Base-by-base conservation (phyloP, 257 asterid species). In the Rauvolfia tetraphylla region DNA sequence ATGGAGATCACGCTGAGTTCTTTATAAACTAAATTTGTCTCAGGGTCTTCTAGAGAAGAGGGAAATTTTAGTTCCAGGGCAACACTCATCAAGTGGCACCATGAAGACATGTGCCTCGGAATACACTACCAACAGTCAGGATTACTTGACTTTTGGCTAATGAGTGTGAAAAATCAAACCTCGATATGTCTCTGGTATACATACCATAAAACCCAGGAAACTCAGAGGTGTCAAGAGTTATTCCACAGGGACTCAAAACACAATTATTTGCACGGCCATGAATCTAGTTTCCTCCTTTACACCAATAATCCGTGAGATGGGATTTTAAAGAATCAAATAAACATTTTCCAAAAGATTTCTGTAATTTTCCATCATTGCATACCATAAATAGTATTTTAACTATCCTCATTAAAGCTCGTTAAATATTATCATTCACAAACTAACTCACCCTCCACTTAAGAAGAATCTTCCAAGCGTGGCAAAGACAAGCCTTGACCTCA, bases 391-490 rank as follows among this genome's bases (percentile, higher is more conserved):
- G 29, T 3, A 22, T 36, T 25, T 36, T 38, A 20, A 66, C 15
- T 15, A 76, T 41, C 29, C 41, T 29, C 23, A 61, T 17, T 13
- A 4, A 68, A 41, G 33, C 59, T 11, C 34, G 61, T 15, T 11
- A 76, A 74, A 74, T 4, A 25, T n/a, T n/a, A n/a, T n/a, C n/a
- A n/a, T n/a, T 58, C 42, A 68, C 27, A 18, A 23, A 67, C 12
- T 9, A 74, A 84, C 97, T 87, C 49, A 95, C 99, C 98, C 94
- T 85, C 97, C 96, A 79, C 92, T 95, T 75, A 95, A 81, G 75
- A 95, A 90, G 75, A 92, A 78, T 81, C 99, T 87, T 77, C 99
- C 99, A 54, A 95, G 87, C 7, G 96, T 95, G 62, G 99, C 99
- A 62, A 95, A 81, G 80, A 89, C 89, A 44, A 95, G 92, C 81